phyloP scores from a whole-genome alignment of 106 monocot species.

The Allium sativum region DNA sequence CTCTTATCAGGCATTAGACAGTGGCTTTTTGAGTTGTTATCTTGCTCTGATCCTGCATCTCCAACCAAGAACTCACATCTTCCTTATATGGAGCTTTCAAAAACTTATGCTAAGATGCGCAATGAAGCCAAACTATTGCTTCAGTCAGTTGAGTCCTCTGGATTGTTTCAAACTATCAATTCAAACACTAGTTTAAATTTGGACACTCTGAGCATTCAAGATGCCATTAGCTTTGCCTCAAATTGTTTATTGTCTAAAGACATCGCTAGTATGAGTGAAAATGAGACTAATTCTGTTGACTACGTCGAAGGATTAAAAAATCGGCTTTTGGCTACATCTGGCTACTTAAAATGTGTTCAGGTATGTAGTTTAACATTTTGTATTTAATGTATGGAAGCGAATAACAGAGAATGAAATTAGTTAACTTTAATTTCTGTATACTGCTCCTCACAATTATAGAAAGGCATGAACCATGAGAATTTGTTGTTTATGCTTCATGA shows the following conservation, averaged over 20 bases:
- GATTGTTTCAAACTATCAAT: slow-evolving; percentile 25
- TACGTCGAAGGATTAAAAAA: slow-evolving; percentile 67
- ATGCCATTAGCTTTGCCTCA: slow-evolving; percentile 50
- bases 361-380: slow-evolving; percentile 12
- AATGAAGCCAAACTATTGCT: slow-evolving; percentile 56
- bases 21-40: slow-evolving; percentile 67
- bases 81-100: slow-evolving; percentile 93
- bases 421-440: no score
- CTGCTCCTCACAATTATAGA: no score
- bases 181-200: slow-evolving; percentile 19
- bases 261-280: slow-evolving; percentile 7
- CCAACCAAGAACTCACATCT: slow-evolving; percentile 80
- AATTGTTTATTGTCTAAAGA: slow-evolving; percentile 36
- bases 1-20: slow-evolving; percentile 31
- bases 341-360: slow-evolving; percentile 95
- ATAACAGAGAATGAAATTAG: no score
- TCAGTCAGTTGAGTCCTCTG: slow-evolving; percentile 28
- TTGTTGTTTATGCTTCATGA: no score
- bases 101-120: slow-evolving; percentile 85
- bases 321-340: slow-evolving; percentile 64
- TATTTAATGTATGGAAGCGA: no score
- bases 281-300: slow-evolving; percentile 28
- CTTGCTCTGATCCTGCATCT: slow-evolving; percentile 80
- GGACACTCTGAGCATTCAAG: slow-evolving; percentile 52
- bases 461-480: no score